phyloP scores from a whole-genome alignment of 306 rosid species.

The Rosa multiflora region DNA sequence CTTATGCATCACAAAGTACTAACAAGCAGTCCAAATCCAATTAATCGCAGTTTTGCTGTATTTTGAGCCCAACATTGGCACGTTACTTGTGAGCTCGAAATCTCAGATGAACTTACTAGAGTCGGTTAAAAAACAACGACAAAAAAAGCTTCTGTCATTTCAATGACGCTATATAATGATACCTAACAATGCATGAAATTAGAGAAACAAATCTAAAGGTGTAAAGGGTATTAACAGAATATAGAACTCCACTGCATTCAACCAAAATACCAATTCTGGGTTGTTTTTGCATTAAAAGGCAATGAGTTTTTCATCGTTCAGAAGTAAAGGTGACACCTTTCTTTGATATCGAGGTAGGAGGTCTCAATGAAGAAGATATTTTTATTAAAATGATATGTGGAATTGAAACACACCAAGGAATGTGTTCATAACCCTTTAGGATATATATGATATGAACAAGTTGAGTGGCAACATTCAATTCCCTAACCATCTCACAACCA shows the following conservation, averaged over 20 bases:
- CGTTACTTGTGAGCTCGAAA: not conserved
- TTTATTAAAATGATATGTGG: not conserved
- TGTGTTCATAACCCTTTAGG: constrained; percentile 14
- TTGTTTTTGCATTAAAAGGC: not conserved
- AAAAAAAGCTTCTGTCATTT: not conserved
- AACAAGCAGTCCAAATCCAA: not conserved
- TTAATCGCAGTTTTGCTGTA: not conserved
- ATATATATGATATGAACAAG: constrained; percentile 22
- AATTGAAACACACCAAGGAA: constrained; percentile 15
- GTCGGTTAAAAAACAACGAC: not conserved
- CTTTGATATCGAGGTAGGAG: not conserved
- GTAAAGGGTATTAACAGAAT: not conserved
- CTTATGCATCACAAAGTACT: constrained; percentile 13
- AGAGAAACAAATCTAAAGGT: not conserved
- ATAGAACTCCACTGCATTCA: not conserved
- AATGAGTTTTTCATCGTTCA: not conserved
- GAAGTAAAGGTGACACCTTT: not conserved
- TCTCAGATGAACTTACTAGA: not conserved
- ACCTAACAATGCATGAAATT: not conserved
- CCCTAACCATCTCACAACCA: constrained; percentile 39
- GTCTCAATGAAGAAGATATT: not conserved
- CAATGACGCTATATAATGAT: not conserved
- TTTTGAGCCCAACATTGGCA: constrained; percentile 15
- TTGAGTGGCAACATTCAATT: constrained; percentile 49
- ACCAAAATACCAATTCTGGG: not conserved